These are phyloP conservation scores for Mycosphaerella sp. DNA, from an alignment of 2,329 filamentous ascomycete species.

Conservation along the genomic window DNA sequence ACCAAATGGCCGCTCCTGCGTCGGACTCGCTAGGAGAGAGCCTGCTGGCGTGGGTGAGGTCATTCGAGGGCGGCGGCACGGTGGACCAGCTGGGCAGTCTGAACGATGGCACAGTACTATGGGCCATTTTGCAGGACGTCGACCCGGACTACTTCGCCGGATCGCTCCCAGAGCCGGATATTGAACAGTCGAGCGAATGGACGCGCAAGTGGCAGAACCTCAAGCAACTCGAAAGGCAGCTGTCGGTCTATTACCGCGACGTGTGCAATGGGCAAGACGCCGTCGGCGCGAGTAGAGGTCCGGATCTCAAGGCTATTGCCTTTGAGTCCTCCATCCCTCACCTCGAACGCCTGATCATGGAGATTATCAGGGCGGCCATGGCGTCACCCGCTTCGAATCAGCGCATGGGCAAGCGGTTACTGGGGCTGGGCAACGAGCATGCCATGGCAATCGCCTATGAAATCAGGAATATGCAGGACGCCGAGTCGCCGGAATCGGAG, in stretches of 20 bases:
- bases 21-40: constrained; percentile 26
- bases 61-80: constrained; percentile 37
- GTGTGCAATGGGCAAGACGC: constrained; percentile 37
- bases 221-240: constrained; percentile 46
- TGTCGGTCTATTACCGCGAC: constrained; percentile 46
- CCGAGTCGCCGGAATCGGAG: constrained; percentile 26
- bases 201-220: constrained; percentile 50
- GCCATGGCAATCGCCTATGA: constrained; percentile 33
- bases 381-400: constrained; percentile 45
- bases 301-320: constrained; percentile 46
- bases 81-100: constrained; percentile 40
- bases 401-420: constrained; percentile 38
- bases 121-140: constrained; percentile 44
- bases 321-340: constrained; percentile 38
- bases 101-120: constrained; percentile 44
- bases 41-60: constrained; percentile 38
- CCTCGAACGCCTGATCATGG: constrained; percentile 42
- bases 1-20: constrained; percentile 20
- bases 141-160: constrained; percentile 46
- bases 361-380: constrained; percentile 44
- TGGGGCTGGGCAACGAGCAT: constrained; percentile 31
- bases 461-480: constrained; percentile 31
- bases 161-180: constrained; percentile 42
- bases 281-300: constrained; percentile 33
- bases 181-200: constrained; percentile 44